Conservation (phyloP, 2,329 filamentous ascomycete species). For the Aspergillus transmontanensis region DNA sequence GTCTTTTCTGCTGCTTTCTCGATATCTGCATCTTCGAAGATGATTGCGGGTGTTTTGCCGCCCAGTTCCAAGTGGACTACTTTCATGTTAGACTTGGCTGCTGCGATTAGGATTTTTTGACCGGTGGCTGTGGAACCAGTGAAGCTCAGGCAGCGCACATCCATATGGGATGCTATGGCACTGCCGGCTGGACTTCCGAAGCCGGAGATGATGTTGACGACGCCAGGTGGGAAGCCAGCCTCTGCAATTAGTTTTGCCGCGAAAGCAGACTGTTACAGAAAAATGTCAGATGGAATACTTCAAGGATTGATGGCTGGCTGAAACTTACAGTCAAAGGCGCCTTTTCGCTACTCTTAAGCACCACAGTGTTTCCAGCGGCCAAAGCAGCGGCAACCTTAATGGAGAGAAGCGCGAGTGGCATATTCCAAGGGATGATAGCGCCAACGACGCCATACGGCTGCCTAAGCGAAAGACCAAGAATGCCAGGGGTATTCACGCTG, state of each 20-base stretch:
- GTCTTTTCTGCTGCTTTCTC: slow-evolving; percentile 48
- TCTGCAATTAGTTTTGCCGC: slow-evolving; percentile 41
- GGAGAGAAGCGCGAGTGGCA: slow-evolving; percentile 49
- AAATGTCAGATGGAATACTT: neutral
- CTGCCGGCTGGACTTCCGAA: slow-evolving; percentile 60
- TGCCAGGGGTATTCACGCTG: slow-evolving; percentile 32
- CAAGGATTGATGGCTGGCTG: neutral
- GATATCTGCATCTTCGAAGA: slow-evolving; percentile 47
- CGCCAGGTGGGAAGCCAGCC: slow-evolving; percentile 48
- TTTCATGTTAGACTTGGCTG: slow-evolving; percentile 41
- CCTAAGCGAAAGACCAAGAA: slow-evolving; percentile 39
- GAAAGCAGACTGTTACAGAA: slow-evolving; percentile 31
- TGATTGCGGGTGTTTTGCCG: slow-evolving; percentile 37
- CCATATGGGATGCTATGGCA: slow-evolving; percentile 59
- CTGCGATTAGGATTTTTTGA: slow-evolving; percentile 51
- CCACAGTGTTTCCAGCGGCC: slow-evolving; percentile 61
- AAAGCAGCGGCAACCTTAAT: slow-evolving; percentile 63
- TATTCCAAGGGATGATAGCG: slow-evolving; percentile 64
- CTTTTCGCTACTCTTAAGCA: slow-evolving; percentile 66
- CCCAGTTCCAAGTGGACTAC: slow-evolving; percentile 38
- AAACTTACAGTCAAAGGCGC: slow-evolving; percentile 59
- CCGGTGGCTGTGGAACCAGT: slow-evolving; percentile 62
- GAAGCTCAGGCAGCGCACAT: slow-evolving; percentile 63
- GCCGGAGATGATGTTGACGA: slow-evolving; percentile 59
- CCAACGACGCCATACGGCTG: slow-evolving; percentile 60